Percentiles rank a stretch among this genome's conserved stretches.
These are phyloP conservation scores for Globisporangium cylindrosporum DNA, from an alignment of 352 stramenopile species.

Conservation along the genomic window DNA sequence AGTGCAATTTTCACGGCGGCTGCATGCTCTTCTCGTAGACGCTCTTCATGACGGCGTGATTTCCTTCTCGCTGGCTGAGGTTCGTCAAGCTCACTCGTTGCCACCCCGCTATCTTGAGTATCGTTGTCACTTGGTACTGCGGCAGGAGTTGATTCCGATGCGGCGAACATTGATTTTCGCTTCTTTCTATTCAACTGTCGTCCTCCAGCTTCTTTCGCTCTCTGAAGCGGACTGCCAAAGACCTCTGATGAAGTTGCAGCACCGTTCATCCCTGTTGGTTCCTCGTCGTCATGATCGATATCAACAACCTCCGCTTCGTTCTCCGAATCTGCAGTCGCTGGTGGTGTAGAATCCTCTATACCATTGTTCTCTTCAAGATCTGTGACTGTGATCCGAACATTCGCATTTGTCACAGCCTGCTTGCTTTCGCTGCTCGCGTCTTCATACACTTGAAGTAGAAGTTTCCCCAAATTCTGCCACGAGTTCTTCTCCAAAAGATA, in stretches of 20 bases:
- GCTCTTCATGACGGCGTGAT: conserved; percentile 62
- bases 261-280: neutral
- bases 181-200: conserved; percentile 13
- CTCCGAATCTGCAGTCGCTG: neutral
- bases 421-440: conserved; percentile 37
- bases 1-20: conserved; percentile 53
- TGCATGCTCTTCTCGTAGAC: conserved; percentile 64
- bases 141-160: conserved; percentile 1
- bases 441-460: conserved; percentile 64
- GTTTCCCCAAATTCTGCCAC: conserved; percentile 51
- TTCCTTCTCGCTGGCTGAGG: conserved; percentile 41
- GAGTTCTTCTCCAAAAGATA: conserved; percentile 46
- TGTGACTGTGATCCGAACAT: conserved; percentile 26
- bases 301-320: neutral
- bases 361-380: conserved; percentile 13
- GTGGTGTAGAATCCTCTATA: neutral
- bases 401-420: conserved; percentile 18
- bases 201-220: neutral
- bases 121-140: conserved; percentile 36
- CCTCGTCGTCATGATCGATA: neutral
- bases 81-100: conserved; percentile 26
- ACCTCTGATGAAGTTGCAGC: neutral
- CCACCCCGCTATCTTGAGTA: conserved; percentile 34
- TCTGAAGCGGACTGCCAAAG: neutral
- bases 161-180: neutral